These are phyloP conservation scores for Xanthoconium purpureum DNA, from an alignment of 768 basidiomycete genomes.

Conservation along the genomic window DNA sequence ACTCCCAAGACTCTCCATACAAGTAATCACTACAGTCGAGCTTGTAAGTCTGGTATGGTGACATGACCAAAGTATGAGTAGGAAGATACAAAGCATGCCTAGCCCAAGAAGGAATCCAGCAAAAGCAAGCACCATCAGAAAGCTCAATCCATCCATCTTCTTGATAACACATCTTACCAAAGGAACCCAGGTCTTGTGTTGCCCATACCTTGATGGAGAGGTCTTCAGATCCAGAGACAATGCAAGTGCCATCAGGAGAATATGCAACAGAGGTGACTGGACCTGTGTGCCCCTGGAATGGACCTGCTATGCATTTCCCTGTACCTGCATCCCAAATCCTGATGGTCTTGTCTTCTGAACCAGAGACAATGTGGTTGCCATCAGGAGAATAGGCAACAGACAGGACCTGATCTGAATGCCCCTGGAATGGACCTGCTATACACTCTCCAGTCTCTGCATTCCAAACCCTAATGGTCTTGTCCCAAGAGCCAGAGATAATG, in stretches of 20 bases:
- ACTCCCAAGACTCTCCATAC: conserved; percentile 19
- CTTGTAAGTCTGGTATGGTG: conserved; percentile 5
- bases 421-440: conserved; percentile 19
- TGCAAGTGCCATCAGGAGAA: conserved; percentile 14
- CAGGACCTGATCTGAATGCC: conserved; percentile 13
- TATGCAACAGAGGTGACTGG: conserved; percentile 9
- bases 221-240: conserved; percentile 19
- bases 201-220: conserved; percentile 12
- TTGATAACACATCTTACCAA: conserved; percentile 2
- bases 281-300: conserved; percentile 11
- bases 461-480: conserved; percentile 26
- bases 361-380: conserved; percentile 16
- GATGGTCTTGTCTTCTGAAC: conserved; percentile 17
- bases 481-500: conserved; percentile 25
- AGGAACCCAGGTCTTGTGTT: neutral
- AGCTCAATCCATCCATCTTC: conserved; percentile 20
- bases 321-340: conserved; percentile 17
- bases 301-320: conserved; percentile 15
- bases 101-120: conserved; percentile 20
- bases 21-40: conserved; percentile 9
- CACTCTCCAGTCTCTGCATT: conserved; percentile 10
- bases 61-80: conserved; percentile 13
- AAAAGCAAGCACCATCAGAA: conserved; percentile 6
- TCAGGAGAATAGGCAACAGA: conserved; percentile 20
- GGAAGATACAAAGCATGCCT: conserved; percentile 19